A percentile compares a stretch with the other conserved stretches of the same genome.
These are phyloP conservation scores for Agrocybe praecox DNA, from an alignment of 768 basidiomycete species.

Conservation along the genomic window DNA sequence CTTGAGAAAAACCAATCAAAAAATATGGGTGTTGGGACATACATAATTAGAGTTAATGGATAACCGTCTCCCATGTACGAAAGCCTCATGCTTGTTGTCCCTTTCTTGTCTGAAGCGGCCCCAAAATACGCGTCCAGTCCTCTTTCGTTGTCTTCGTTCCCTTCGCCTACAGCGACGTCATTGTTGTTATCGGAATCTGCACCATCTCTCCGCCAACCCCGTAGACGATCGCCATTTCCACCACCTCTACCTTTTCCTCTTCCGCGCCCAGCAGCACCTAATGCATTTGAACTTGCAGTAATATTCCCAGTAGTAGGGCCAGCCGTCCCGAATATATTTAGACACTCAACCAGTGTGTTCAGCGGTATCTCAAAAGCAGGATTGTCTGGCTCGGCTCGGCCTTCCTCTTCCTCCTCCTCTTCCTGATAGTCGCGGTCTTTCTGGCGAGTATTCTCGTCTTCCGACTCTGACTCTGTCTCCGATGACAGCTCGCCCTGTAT, in stretches of 20 bases:
- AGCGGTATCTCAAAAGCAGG: constrained; percentile 83
- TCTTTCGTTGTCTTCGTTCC: constrained; percentile 27
- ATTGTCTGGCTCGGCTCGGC: constrained; percentile 32
- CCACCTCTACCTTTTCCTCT: constrained; percentile 7
- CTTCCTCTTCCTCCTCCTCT: constrained; percentile 16
- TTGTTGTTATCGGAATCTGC: constrained; percentile 48
- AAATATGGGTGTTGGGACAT: constrained; percentile 31
- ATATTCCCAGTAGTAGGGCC: constrained; percentile 38
- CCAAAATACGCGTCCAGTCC: constrained; percentile 62
- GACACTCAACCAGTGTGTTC: constrained; percentile 81
- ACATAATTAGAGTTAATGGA: constrained; percentile 82
- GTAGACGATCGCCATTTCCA: constrained; percentile 4
- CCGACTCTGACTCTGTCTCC: constrained; percentile 22
- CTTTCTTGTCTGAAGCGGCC: constrained; percentile 50
- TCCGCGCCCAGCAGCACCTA: constrained; percentile 5
- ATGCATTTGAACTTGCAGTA: constrained; percentile 1
- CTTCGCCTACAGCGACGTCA: constrained; percentile 37
- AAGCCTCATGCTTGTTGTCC: constrained; percentile 81
- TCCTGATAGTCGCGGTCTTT: constrained; percentile 21
- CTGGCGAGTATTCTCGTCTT: constrained; percentile 17
- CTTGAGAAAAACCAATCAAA: not conserved
- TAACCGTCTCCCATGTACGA: constrained; percentile 78
- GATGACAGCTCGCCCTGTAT: constrained; percentile 1
- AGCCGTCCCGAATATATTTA: constrained; percentile 93
- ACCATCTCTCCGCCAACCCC: constrained; percentile 23